Conservation (phyloP, 2,329 filamentous ascomycete species). For the Xylariaceae sp. region DNA sequence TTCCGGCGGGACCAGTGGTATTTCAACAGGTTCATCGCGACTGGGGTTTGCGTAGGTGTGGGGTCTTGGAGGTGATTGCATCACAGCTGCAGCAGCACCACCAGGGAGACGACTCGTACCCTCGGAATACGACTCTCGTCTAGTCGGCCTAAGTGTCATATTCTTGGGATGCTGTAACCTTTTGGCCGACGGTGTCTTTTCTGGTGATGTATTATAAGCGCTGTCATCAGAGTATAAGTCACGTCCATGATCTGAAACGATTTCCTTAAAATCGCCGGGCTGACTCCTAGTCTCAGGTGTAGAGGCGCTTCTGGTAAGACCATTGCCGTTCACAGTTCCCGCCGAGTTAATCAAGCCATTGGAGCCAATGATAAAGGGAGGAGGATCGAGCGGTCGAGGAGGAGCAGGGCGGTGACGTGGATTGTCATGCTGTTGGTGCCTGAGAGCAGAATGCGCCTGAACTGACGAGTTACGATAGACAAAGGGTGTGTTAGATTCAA, state of each 20-base stretch:
- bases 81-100: conserved; percentile 8
- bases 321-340: conserved; percentile 20
- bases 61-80: conserved; percentile 20
- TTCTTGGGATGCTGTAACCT: conserved; percentile 25
- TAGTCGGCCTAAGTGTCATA: conserved; percentile 22
- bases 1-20: conserved; percentile 16
- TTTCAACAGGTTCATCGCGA: conserved; percentile 22
- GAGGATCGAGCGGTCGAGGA: conserved; percentile 22
- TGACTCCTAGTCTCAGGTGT: conserved; percentile 30
- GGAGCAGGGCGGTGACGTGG: conserved; percentile 25
- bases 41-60: conserved; percentile 23
- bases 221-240: conserved; percentile 27
- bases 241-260: conserved; percentile 20
- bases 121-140: conserved; percentile 26
- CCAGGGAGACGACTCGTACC: conserved; percentile 19
- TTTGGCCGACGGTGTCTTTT: conserved; percentile 29
- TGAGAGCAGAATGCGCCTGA: conserved; percentile 18
- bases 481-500: conserved; percentile 24
- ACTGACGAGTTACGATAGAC: conserved; percentile 22
- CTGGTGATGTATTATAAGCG: conserved; percentile 27
- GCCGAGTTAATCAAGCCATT: conserved; percentile 30
- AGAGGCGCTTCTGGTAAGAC: conserved; percentile 30
- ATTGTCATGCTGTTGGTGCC: conserved; percentile 24
- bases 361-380: conserved; percentile 27
- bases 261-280: conserved; percentile 21